Conservation (phyloP, 345 rosid genomes). For the Aegle marmelos region DNA sequence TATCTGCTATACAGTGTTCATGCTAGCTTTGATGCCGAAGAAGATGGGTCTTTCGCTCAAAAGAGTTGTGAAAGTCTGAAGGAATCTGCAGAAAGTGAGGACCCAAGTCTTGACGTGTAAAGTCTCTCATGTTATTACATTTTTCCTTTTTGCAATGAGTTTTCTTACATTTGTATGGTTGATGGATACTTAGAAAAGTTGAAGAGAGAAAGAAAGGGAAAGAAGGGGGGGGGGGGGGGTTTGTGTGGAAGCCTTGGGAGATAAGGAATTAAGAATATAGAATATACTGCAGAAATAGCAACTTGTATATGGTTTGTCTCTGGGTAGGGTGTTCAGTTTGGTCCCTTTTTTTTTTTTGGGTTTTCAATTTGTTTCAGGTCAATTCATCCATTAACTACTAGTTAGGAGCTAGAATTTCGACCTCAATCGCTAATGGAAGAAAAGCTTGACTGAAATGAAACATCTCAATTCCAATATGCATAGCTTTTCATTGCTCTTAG, state of each 20-base stretch:
- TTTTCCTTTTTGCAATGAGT: not conserved
- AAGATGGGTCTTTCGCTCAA: conserved; percentile 33
- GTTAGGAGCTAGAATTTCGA: not conserved
- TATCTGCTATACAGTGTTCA: conserved; percentile 86
- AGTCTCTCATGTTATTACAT: not conserved
- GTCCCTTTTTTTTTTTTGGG: not conserved
- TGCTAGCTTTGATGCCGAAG: conserved; percentile 84
- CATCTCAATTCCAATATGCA: not conserved
- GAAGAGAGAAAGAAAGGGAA: not conserved
- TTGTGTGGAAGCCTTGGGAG: too few species aligned
- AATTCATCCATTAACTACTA: conserved; percentile 18
- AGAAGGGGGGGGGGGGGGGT: too few species aligned
- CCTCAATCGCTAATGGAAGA: not conserved
- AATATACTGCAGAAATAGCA: conserved; percentile 8
- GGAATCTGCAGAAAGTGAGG: conserved; percentile 40
- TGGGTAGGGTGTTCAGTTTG: not conserved
- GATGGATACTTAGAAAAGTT: conserved; percentile 14
- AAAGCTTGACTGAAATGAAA: not conserved
- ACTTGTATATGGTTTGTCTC: conserved; percentile 14
- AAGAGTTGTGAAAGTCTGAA: conserved; percentile 37
- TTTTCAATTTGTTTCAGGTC: not conserved
- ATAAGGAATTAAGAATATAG: not conserved
- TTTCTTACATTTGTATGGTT: not conserved
- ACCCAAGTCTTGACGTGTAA: conserved; percentile 40
- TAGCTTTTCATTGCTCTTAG: not conserved